These are phyloP conservation scores for Leccinum fibrillosum DNA, from an alignment of 768 basidiomycete species.

Conservation along the genomic window DNA sequence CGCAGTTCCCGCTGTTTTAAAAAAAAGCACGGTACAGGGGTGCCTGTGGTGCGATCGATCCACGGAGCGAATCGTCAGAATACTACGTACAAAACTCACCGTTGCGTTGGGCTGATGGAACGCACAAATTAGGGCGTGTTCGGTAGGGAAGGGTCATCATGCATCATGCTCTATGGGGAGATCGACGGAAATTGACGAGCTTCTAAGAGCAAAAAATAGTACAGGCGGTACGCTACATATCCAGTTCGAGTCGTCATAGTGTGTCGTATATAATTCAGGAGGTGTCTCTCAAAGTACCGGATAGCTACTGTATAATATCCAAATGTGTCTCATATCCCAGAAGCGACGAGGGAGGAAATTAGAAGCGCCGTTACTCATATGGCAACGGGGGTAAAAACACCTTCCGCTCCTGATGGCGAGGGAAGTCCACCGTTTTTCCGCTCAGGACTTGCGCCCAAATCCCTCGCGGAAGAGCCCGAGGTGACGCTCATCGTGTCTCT, in stretches of 20 bases:
- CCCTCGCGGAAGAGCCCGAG: slow-evolving; percentile 25
- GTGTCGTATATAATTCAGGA: slow-evolving; percentile 5
- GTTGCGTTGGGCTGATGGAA: not conserved
- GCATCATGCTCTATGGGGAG: not conserved
- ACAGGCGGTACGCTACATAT: slow-evolving; percentile 24
- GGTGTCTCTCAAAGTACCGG: slow-evolving; percentile 4
- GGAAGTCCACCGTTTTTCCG: slow-evolving; percentile 18
- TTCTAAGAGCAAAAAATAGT: slow-evolving; percentile 26
- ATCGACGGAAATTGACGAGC: slow-evolving; percentile 19
- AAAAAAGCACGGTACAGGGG: not conserved
- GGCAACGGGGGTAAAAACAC: slow-evolving; percentile 22
- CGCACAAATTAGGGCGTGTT: not conserved
- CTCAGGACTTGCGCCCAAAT: slow-evolving; percentile 29
- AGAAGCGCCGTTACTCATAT: slow-evolving; percentile 27
- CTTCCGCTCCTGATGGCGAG: slow-evolving; percentile 15
- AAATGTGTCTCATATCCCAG: slow-evolving; percentile 7
- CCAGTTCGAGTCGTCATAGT: slow-evolving; percentile 9
- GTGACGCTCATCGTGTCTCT: slow-evolving; percentile 29
- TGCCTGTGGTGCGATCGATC: slow-evolving; percentile 1
- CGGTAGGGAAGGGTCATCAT: not conserved
- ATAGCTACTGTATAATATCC: slow-evolving; percentile 12
- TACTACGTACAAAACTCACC: slow-evolving; percentile 2
- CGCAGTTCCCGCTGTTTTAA: not conserved
- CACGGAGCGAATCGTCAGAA: slow-evolving; percentile 5
- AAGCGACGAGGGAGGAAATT: slow-evolving; percentile 12